Evolutionary conservation across 2,329 filamentous ascomycete species (phyloP).

Genomic region (Xylaria sp.): DNA sequence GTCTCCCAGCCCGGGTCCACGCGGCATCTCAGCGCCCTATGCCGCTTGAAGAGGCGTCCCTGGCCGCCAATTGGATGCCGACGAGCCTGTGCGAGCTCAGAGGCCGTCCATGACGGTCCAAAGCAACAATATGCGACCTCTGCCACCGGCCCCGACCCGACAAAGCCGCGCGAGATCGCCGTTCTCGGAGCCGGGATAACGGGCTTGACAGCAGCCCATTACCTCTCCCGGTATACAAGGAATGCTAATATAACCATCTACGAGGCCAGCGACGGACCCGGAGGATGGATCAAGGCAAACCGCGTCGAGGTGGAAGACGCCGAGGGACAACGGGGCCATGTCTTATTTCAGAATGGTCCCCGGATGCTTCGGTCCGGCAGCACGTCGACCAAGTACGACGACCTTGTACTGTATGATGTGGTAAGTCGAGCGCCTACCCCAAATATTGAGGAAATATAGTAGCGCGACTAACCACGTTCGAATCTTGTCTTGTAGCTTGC

Average conservation of each 20-base stretch:
- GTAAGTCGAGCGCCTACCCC: slow-evolving; percentile 58
- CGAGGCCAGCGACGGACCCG: slow-evolving; percentile 75
- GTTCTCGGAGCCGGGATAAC: slow-evolving; percentile 86
- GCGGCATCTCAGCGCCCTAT: slow-evolving; percentile 41
- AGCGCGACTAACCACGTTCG: slow-evolving; percentile 22
- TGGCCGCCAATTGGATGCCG: slow-evolving; percentile 28
- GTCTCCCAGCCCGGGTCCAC: slow-evolving; percentile 33
- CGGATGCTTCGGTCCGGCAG: slow-evolving; percentile 73
- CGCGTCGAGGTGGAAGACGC: slow-evolving; percentile 68
- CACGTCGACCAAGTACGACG: slow-evolving; percentile 61
- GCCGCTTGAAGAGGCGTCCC: slow-evolving; percentile 16
- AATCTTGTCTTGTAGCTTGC: slow-evolving; percentile 59
- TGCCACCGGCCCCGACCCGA: slow-evolving; percentile 11
- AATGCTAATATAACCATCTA: slow-evolving; percentile 80
- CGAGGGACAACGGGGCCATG: slow-evolving; percentile 63
- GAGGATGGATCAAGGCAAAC: slow-evolving; percentile 85
- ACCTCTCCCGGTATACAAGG: slow-evolving; percentile 75
- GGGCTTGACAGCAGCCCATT: slow-evolving; percentile 82
- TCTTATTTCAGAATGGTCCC: slow-evolving; percentile 87
- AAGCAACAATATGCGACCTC: slow-evolving; percentile 40
- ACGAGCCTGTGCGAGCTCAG: slow-evolving; percentile 6
- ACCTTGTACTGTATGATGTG: slow-evolving; percentile 75
- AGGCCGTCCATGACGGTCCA: slow-evolving; percentile 6
- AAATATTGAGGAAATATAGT: neutral
- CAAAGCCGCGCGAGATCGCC: slow-evolving; percentile 61